Conservation (phyloP, 768 basidiomycete genomes). For the Hemileccinum rubropunctum region DNA sequence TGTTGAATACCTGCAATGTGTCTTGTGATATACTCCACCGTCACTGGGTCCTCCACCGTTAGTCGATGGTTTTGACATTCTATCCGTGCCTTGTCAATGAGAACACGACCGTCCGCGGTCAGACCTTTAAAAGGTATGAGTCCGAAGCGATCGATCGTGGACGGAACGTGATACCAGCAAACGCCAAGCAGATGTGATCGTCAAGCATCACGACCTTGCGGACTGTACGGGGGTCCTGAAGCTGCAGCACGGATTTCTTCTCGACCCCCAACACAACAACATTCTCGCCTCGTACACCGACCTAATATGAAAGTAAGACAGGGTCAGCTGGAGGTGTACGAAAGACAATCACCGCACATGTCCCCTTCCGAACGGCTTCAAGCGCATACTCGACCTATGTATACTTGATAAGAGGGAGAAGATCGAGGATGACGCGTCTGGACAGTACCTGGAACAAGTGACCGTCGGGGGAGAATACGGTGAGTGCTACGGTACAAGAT, state of each 20-base stretch:
- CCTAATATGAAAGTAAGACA: constrained; percentile 44
- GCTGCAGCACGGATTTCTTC: constrained; percentile 96
- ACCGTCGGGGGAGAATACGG: constrained; percentile 98
- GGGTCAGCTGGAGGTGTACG: background rate
- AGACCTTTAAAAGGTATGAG: constrained; percentile 56
- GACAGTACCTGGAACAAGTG: constrained; percentile 89
- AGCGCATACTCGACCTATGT: constrained; percentile 94
- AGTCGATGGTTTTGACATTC: constrained; percentile 98
- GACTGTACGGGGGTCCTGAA: constrained; percentile 97
- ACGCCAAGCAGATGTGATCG: constrained; percentile 95
- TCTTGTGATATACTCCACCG: constrained; percentile 97
- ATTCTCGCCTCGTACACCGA: constrained; percentile 92
- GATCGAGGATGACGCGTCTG: constrained; percentile 26
- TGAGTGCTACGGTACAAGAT: constrained; percentile 63
- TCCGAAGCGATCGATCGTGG: constrained; percentile 4
- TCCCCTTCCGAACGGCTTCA: constrained; percentile 97
- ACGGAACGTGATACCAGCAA: constrained; percentile 71
- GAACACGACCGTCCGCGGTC: constrained; percentile 94
- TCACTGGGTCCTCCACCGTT: constrained; percentile 97
- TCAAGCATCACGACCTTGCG: constrained; percentile 98
- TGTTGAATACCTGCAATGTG: constrained; percentile 99
- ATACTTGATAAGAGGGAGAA: constrained; percentile 15
- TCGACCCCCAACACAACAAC: constrained; percentile 97
- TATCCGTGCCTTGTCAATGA: constrained; percentile 96
- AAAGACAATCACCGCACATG: constrained; percentile 74